Percentiles rank a stretch among this genome's conserved stretches.
phyloP scores from a whole-genome alignment of 257 asterid species.

The Rubia yunnanensis region DNA sequence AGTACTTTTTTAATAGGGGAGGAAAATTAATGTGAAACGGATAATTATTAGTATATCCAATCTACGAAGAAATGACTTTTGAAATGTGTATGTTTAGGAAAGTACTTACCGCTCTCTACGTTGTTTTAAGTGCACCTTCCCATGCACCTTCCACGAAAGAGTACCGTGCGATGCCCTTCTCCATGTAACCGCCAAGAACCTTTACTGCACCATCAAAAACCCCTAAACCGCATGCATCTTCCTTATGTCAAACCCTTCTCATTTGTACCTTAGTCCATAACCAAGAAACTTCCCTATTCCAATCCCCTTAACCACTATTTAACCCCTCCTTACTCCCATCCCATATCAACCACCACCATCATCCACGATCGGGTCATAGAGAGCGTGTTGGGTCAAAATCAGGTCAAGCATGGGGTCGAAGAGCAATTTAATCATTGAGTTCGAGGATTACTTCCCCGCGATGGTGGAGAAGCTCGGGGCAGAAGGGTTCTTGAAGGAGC shows the following conservation, averaged over 20 bases:
- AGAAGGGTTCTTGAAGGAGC: conserved; percentile 56
- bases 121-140: conserved; percentile 19
- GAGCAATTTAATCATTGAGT: conserved; percentile 18
- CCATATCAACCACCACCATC: neutral
- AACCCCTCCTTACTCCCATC: neutral
- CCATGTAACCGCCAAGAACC: conserved; percentile 16
- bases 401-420: neutral
- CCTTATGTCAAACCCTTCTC: conserved; percentile 1
- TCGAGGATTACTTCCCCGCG: conserved; percentile 65
- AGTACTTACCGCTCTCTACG: neutral
- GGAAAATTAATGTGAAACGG: neutral
- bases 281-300: conserved; percentile 25
- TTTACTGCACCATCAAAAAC: conserved; percentile 2
- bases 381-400: too few species aligned
- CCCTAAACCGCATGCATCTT: neutral
- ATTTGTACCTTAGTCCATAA: neutral
- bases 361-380: neutral
- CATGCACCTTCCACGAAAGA: conserved; percentile 45
- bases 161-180: neutral
- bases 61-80: neutral
- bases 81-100: neutral
- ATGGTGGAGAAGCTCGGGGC: conserved; percentile 70
- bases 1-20: too few species aligned
- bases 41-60: neutral
- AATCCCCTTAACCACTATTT: conserved; percentile 7